These are phyloP conservation scores for Penicillium sp. DNA, from an alignment of 2,329 filamentous ascomycete genomes.

Conservation along the genomic window DNA sequence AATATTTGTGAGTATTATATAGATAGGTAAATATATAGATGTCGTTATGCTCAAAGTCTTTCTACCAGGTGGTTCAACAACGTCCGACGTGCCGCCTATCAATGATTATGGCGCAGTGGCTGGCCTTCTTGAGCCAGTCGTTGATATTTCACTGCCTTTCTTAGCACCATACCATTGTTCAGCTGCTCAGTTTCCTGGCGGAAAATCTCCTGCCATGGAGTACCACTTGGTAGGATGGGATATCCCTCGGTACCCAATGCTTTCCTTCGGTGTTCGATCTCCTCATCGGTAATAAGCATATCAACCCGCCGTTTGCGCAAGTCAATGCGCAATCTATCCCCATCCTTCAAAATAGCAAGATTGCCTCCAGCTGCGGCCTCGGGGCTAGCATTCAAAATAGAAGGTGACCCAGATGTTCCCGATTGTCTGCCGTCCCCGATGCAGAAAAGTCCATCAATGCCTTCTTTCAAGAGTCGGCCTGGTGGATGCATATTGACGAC, in stretches of 20 bases:
- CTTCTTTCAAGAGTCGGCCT: conserved; percentile 44
- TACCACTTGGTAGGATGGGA: conserved; percentile 20
- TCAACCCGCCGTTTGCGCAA: conserved; percentile 50
- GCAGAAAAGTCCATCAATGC: conserved; percentile 49
- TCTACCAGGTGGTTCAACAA: not conserved
- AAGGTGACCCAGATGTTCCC: conserved; percentile 55
- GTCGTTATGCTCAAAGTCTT: not conserved
- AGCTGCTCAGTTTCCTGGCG: conserved; percentile 47
- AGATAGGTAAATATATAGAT: not conserved
- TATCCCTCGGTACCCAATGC: conserved; percentile 1
- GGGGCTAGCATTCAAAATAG: conserved; percentile 56
- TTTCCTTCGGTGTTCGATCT: conserved; percentile 38
- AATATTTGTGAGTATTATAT: not conserved
- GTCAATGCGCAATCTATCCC: conserved; percentile 52
- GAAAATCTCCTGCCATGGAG: conserved; percentile 53
- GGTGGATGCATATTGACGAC: conserved; percentile 55
- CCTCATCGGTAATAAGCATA: conserved; percentile 39
- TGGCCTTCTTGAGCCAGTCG: conserved; percentile 46
- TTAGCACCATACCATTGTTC: conserved; percentile 49
- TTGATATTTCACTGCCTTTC: conserved; percentile 48
- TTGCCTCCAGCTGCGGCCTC: conserved; percentile 56
- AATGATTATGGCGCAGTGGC: conserved; percentile 47
- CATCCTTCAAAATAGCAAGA: conserved; percentile 50
- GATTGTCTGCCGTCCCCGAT: conserved; percentile 57
- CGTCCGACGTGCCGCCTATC: not conserved